phyloP scores from a whole-genome alignment of 805 yeast genomes.

The Vanderwaltozyma polyspora region DNA sequence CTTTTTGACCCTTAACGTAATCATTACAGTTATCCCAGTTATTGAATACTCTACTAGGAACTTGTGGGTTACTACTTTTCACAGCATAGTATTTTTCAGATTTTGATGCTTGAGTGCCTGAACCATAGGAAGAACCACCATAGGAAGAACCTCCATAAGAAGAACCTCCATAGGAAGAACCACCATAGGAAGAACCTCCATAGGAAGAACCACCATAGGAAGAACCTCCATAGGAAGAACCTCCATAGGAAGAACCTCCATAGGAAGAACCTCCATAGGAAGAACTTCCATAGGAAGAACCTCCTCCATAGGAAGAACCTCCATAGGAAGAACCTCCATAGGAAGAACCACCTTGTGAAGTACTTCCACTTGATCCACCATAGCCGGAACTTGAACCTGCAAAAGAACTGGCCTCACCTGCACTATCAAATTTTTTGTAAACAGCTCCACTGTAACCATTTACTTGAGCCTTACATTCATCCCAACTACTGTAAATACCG shows the following conservation, averaged over 20 bases:
- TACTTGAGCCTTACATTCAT: constrained; percentile 40
- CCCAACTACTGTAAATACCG: constrained; percentile 58
- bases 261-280: background rate
- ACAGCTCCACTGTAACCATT: constrained; percentile 45
- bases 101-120: too few species aligned
- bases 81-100: constrained; percentile 23
- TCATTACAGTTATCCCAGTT: constrained; percentile 27
- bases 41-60: constrained; percentile 19
- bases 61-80: constrained; percentile 19
- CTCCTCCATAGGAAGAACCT: too few species aligned
- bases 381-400: too few species aligned
- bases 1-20: constrained; percentile 24
- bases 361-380: too few species aligned
- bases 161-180: background rate
- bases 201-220: background rate
- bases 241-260: too few species aligned
- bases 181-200: background rate
- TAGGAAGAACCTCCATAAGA: background rate
- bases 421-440: constrained; percentile 43
- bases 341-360: too few species aligned
- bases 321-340: too few species aligned
- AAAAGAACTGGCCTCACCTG: constrained; percentile 39
- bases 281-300: background rate
- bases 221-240: too few species aligned
- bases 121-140: background rate